phyloP scores from a whole-genome alignment of 768 basidiomycete genomes.

The Boletales sp. region DNA sequence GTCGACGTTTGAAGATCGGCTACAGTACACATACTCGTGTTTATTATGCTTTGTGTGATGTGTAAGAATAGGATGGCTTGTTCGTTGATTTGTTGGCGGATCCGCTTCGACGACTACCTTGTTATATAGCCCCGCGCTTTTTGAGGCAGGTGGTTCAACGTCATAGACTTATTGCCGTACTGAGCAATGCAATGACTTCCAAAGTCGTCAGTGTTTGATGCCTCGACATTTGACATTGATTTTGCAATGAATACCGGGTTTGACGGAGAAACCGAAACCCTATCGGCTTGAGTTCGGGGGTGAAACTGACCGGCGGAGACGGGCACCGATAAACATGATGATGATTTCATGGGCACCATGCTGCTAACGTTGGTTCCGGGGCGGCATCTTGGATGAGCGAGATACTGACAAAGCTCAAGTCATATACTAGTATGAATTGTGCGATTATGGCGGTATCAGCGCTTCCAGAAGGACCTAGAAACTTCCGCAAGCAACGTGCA shows the following conservation, averaged over 20 bases:
- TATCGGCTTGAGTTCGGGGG: not conserved
- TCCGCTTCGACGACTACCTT: not conserved
- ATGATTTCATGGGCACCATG: no score
- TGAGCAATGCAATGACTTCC: not conserved
- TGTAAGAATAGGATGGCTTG: not conserved
- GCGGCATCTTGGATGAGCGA: not conserved
- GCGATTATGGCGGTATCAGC: no score
- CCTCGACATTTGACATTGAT: not conserved
- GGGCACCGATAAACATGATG: not conserved
- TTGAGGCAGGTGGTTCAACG: not conserved
- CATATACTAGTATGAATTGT: conserved; percentile 2
- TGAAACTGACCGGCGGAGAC: not conserved
- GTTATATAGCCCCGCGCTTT: conserved; percentile 12
- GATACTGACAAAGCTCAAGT: conserved; percentile 5
- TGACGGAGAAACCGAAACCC: not conserved
- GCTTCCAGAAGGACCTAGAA: not conserved
- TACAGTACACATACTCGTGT: conserved; percentile 1
- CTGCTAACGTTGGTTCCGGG: no score
- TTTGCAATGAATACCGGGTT: not conserved
- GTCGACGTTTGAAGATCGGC: conserved; percentile 4
- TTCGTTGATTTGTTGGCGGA: not conserved
- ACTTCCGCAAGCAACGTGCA: not conserved
- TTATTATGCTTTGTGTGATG: not conserved
- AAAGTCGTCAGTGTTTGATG: not conserved
- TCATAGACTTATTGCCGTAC: not conserved